These are phyloP conservation scores for Tulasnella sp. DNA, from an alignment of 768 basidiomycete species.

Conservation along the genomic window DNA sequence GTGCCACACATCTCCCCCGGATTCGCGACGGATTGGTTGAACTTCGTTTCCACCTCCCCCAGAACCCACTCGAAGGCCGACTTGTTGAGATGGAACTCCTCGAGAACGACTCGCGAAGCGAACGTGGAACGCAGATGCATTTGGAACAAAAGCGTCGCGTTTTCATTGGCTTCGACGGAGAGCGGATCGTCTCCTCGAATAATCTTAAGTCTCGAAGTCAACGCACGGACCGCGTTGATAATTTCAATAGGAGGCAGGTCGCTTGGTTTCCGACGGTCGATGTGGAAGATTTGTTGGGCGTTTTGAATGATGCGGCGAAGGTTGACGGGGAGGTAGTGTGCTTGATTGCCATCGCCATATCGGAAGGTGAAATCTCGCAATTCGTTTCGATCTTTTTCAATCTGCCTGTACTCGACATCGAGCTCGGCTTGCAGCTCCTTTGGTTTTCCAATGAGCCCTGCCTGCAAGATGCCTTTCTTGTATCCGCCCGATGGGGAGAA, in stretches of 20 bases:
- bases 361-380: slow-evolving; percentile 82
- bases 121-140: slow-evolving; percentile 90
- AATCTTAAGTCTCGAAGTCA: slow-evolving; percentile 68
- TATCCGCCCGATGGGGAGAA: slow-evolving; percentile 64
- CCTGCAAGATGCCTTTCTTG: slow-evolving; percentile 65
- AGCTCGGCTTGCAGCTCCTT: slow-evolving; percentile 71
- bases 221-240: slow-evolving; percentile 60
- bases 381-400: slow-evolving; percentile 59
- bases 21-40: slow-evolving; percentile 84
- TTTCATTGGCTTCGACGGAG: slow-evolving; percentile 66
- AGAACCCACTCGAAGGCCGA: slow-evolving; percentile 98
- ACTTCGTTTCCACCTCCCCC: slow-evolving; percentile 91
- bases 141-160: slow-evolving; percentile 83
- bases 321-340: slow-evolving; percentile 91
- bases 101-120: slow-evolving; percentile 75
- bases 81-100: slow-evolving; percentile 74
- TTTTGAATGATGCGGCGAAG: slow-evolving; percentile 92
- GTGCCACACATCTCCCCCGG: slow-evolving; percentile 99
- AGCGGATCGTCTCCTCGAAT: slow-evolving; percentile 78
- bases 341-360: slow-evolving; percentile 51
- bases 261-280: slow-evolving; percentile 85
- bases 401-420: slow-evolving; percentile 62
- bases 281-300: slow-evolving; percentile 91
- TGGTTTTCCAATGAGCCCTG: slow-evolving; percentile 78
- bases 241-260: slow-evolving; percentile 86